Conservation (phyloP, 139 green algal species). For the Coelastrella sp. region DNA sequence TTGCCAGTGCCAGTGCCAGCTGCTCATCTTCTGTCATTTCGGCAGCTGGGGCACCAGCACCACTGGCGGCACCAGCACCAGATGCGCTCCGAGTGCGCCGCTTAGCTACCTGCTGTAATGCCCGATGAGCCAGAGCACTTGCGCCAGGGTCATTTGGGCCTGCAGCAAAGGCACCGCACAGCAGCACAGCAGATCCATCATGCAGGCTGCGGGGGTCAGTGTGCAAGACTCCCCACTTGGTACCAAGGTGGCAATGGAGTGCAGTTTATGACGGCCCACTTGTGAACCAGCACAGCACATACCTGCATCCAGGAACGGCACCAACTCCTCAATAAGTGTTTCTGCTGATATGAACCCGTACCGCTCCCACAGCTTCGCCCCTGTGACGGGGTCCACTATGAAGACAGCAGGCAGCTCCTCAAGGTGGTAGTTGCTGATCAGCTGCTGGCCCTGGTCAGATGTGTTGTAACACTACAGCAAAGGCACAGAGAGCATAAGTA, state of each 20-base stretch:
- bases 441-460: slow-evolving; percentile 55
- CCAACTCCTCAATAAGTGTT: slow-evolving; percentile 80
- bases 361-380: slow-evolving; percentile 74
- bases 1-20: slow-evolving; percentile 71
- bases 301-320: slow-evolving; percentile 87
- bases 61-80: neutral
- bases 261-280: too few species aligned
- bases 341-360: slow-evolving; percentile 81
- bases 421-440: slow-evolving; percentile 73
- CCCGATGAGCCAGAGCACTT: slow-evolving; percentile 51
- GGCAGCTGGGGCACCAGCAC: neutral
- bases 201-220: neutral
- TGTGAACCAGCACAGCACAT: neutral
- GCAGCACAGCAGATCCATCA: neutral
- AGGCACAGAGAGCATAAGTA: too few species aligned
- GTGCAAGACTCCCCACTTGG: too few species aligned
- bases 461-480: slow-evolving; percentile 28
- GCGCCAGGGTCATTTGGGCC: slow-evolving; percentile 67
- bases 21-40: slow-evolving; percentile 77
- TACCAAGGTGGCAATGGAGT: too few species aligned
- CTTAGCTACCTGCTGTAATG: slow-evolving; percentile 18
- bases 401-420: slow-evolving; percentile 68
- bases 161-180: slow-evolving; percentile 14
- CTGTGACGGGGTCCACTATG: slow-evolving; percentile 86
- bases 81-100: slow-evolving; percentile 45